A percentile compares a stretch with the other conserved stretches of the same genome.
These are phyloP conservation scores for Gnaphalium uliginosum DNA, from an alignment of 129 eudicot genomes.

Conservation along the genomic window DNA sequence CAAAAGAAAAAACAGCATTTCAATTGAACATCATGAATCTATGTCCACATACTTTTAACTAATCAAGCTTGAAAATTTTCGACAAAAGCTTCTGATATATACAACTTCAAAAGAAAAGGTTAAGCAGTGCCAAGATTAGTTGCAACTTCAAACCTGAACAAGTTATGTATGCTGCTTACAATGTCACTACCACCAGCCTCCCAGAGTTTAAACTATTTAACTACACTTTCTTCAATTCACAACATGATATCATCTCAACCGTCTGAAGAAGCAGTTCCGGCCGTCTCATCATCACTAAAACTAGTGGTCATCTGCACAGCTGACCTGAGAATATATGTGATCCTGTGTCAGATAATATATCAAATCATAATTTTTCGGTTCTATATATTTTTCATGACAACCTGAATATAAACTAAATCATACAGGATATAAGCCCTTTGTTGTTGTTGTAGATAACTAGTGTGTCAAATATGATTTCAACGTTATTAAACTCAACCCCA, in stretches of 20 bases:
- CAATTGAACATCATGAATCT: conserved; percentile 10
- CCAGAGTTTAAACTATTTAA: conserved; percentile 26
- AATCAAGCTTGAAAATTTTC: conserved; percentile 14
- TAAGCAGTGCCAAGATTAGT: conserved; percentile 21
- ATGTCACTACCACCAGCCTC: conserved; percentile 24
- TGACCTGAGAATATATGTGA: conserved; percentile 45
- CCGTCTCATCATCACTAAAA: conserved; percentile 86
- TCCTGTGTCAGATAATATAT: conserved; percentile 11
- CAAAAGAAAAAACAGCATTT: conserved; percentile 3
- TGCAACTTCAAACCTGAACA: conserved; percentile 32
- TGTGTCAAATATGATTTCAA: too few relatives aligned
- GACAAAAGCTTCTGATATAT: conserved; percentile 34
- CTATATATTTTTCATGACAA: too few relatives aligned
- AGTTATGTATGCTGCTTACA: conserved; percentile 29
- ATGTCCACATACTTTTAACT: conserved; percentile 8
- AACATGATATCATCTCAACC: conserved; percentile 32
- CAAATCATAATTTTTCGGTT: neutral
- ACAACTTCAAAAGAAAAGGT: conserved; percentile 28
- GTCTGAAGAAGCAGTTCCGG: conserved; percentile 63
- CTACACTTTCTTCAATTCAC: conserved; percentile 18
- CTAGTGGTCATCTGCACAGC: conserved; percentile 56
- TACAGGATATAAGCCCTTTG: neutral
- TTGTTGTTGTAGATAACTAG: neutral
- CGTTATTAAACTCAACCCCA: too few relatives aligned
- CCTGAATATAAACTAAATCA: neutral